These are phyloP conservation scores for Polytolypa hystricis DNA, from an alignment of 2,329 filamentous ascomycete genomes.

Conservation along the genomic window DNA sequence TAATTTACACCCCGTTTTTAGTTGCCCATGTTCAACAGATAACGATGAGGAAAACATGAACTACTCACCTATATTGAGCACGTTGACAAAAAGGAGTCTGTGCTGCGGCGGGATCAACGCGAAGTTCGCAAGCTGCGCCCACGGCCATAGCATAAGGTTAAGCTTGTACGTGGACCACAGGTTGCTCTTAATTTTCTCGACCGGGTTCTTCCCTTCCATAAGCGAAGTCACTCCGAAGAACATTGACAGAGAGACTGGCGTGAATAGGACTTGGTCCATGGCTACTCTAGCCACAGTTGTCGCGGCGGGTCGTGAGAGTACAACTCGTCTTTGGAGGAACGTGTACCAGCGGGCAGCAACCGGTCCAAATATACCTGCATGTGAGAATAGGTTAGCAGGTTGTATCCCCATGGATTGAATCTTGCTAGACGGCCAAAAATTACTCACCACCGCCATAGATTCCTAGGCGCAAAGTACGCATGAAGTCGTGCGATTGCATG, in stretches of 20 bases:
- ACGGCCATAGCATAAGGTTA: conserved; percentile 84
- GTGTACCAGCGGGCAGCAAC: conserved; percentile 78
- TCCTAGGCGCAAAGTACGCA: conserved; percentile 38
- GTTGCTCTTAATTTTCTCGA: conserved; percentile 59
- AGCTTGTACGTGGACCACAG: conserved; percentile 63
- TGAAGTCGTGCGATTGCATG: conserved; percentile 59
- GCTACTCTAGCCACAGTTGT: conserved; percentile 70
- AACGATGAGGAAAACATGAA: no score
- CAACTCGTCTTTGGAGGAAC: conserved; percentile 61
- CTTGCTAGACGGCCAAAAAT: no score
- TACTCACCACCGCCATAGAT: conserved; percentile 38
- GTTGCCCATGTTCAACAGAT: not conserved
- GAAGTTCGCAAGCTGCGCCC: conserved; percentile 78
- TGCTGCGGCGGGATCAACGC: conserved; percentile 73
- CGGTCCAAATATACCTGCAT: conserved; percentile 84
- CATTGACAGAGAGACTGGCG: conserved; percentile 66
- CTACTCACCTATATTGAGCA: conserved; percentile 56
- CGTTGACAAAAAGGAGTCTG: conserved; percentile 74
- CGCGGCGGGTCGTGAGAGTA: conserved; percentile 51
- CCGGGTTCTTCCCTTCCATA: conserved; percentile 57
- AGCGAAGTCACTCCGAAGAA: conserved; percentile 80
- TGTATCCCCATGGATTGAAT: no score
- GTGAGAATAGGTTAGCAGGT: no score
- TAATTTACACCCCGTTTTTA: conserved; percentile 14
- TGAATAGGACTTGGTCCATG: conserved; percentile 72